phyloP scores from a whole-genome alignment of 116 monocot species.

The Phalaenopsis hybrid region DNA sequence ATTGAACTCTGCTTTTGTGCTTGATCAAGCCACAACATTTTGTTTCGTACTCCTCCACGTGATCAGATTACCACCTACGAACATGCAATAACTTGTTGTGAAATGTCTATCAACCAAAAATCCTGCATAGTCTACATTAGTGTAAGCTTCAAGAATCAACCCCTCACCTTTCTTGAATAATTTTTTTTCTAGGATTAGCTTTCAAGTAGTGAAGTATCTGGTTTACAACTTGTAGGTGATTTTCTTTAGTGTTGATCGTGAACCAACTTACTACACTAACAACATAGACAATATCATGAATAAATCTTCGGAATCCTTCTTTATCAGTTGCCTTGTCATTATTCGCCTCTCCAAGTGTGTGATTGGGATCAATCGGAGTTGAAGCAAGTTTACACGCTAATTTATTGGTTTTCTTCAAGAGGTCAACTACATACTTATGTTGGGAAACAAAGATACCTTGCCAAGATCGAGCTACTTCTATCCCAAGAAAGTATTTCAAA shows the following conservation, averaged over 20 bases:
- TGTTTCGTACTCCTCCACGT: background rate
- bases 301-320: background rate
- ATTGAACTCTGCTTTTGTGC: background rate
- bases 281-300: background rate
- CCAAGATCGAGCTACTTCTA: background rate
- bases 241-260: background rate
- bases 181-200: background rate
- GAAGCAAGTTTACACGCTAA: no score
- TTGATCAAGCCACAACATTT: background rate
- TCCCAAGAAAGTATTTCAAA: background rate
- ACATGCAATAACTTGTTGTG: background rate
- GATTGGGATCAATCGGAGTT: no score
- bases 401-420: no score
- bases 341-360: no score
- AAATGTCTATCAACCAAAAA: background rate
- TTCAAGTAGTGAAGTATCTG: background rate
- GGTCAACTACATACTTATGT: background rate
- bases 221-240: background rate
- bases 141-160: background rate
- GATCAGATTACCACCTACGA: background rate
- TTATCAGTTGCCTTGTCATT: no score
- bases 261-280: background rate
- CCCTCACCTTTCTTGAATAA: background rate
- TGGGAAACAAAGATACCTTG: background rate
- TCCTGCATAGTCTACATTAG: background rate